phyloP scores from a whole-genome alignment of 805 yeast species.

The Ogataea salicorniae region DNA sequence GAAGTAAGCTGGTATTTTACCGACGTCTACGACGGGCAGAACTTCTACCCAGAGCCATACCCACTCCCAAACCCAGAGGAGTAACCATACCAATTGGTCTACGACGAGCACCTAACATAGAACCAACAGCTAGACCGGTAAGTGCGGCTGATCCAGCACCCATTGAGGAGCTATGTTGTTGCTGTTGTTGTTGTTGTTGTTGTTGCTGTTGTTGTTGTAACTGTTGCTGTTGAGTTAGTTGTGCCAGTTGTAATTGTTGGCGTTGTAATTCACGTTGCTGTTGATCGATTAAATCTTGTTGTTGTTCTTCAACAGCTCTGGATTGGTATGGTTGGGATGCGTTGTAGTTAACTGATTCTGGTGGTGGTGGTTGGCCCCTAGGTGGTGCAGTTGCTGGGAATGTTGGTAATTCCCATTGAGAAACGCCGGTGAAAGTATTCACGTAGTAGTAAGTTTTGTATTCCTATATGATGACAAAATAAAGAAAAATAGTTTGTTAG shows the following conservation, averaged over 20 bases:
- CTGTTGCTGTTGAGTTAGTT: too few relatives aligned
- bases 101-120: background rate
- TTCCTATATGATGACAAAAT: conserved; percentile 5
- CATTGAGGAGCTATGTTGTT: too few relatives aligned
- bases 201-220: too few relatives aligned
- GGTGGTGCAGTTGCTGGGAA: background rate
- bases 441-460: conserved; percentile 28
- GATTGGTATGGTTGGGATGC: background rate
- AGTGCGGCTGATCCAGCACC: too few relatives aligned
- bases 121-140: background rate
- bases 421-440: conserved; percentile 24
- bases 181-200: too few relatives aligned
- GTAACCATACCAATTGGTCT: background rate
- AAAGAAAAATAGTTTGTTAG: too few relatives aligned
- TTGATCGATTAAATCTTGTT: background rate
- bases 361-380: background rate
- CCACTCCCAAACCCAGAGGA: too few relatives aligned
- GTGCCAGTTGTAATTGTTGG: background rate
- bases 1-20: background rate
- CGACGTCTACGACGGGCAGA: background rate
- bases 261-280: background rate
- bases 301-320: background rate
- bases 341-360: background rate
- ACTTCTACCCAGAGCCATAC: background rate
- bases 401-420: conserved; percentile 30